Evolutionary conservation across 2,329 filamentous ascomycete genomes (phyloP).

Genomic region (Claviceps sp.): DNA sequence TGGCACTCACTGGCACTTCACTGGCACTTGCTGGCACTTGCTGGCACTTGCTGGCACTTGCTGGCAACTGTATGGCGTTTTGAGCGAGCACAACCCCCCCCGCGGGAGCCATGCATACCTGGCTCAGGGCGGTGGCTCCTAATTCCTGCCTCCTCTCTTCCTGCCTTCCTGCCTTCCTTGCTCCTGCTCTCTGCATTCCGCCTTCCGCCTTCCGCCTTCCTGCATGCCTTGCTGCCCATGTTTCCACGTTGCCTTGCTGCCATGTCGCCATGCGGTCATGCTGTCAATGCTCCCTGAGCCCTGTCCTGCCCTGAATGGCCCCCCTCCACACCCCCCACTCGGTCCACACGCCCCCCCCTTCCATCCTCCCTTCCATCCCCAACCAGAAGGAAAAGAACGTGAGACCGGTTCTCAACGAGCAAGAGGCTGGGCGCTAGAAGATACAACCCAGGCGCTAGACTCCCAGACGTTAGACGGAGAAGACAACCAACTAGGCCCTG

Average conservation of each 20-base stretch:
- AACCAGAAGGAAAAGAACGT: not conserved
- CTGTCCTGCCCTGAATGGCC: not conserved
- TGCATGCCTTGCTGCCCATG: conserved; percentile 1
- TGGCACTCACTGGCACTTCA: no score
- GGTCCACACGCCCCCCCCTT: not conserved
- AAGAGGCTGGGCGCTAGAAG: not conserved
- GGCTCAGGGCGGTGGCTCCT: not conserved
- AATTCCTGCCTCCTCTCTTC: not conserved
- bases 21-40: no score
- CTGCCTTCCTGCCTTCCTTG: not conserved
- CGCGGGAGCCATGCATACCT: not conserved
- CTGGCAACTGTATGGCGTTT: no score
- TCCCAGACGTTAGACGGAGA: not conserved
- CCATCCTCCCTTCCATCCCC: not conserved
- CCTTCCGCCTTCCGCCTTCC: not conserved
- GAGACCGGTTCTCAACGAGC: not conserved
- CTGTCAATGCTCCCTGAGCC: not conserved
- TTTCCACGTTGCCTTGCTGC: not conserved
- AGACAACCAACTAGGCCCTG: conserved; percentile 5
- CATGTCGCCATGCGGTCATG: conserved; percentile 1
- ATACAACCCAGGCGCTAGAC: no score
- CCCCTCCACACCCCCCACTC: not conserved
- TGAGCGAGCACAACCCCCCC: no score
- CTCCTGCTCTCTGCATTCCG: not conserved
- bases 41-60: no score